Evolutionary conservation across 139 green algal genomes (phyloP), one percentile per base, ranked within the genome.

Genomic region (Trebouxia sp.): DNA sequence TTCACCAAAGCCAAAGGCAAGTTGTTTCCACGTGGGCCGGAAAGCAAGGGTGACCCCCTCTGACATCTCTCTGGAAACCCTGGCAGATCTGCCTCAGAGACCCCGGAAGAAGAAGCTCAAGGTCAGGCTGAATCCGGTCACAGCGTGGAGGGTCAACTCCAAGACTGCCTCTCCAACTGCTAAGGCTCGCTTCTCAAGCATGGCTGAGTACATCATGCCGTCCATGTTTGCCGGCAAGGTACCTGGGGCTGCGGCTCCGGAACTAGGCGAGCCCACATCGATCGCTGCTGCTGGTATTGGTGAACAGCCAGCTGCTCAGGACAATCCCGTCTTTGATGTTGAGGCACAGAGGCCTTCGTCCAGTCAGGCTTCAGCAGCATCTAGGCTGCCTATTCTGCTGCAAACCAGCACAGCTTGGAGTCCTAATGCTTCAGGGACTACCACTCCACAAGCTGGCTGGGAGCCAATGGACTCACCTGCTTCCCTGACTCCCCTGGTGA

Each of bases 81-180:
- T 72, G 9, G 35, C 9, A 8, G 35, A 72, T 1, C 35, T 72
- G 35, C 62, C 62, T 30, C 39, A 56, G 69, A 65, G 50, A n/a
- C 35, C 47, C 42, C 50, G 74, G 50, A 11, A 65, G 55, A 55
- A 70, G 32, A 38, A 79, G 45, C n/a, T 78, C 22, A 81, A 50
- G 3, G 78, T 88, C 0, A 66, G 75, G 6, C 26, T 88, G 42
- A 88, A 85, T 55, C 82, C 82, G 5, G 85, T 83, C 65, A 72
- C 82, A 26, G 82, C 82, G 14, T 65, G 83, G 75, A 35, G 75
- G 3, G n/a, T 80, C 24, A 56, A 56, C 2, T 53, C 41, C 26
- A 51, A 22, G 35, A 55, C 22, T 9, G 38, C 41, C 41, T 45
- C 4, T 26, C 41, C 69, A 12, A 10, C 43, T 53, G 41, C 48